Evolutionary conservation across 23 red algal species (phyloP).

Genomic region (Gracilaria caudata): DNA sequence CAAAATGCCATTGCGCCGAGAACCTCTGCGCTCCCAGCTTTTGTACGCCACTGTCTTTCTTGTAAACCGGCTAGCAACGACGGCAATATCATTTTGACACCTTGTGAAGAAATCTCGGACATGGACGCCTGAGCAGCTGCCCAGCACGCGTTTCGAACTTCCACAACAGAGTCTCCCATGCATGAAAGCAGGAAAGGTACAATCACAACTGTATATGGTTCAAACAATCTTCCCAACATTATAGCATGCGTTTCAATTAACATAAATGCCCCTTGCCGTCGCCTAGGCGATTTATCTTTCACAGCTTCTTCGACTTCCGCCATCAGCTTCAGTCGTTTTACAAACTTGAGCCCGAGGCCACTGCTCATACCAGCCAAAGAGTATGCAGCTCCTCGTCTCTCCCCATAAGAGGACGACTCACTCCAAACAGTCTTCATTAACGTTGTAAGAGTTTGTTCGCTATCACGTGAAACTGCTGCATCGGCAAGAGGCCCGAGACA

Average conservation of each 20-base stretch:
- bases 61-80: slow-evolving; percentile 74
- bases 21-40: slow-evolving; percentile 80
- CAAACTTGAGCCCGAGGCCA: slow-evolving; percentile 72
- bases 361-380: slow-evolving; percentile 78
- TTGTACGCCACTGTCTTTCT: slow-evolving; percentile 86
- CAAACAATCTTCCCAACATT: slow-evolving; percentile 69
- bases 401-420: slow-evolving; percentile 57
- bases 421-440: slow-evolving; percentile 55
- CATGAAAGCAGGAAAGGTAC: slow-evolving; percentile 84
- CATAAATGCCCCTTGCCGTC: slow-evolving; percentile 81
- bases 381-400: slow-evolving; percentile 88
- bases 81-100: slow-evolving; percentile 82
- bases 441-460: slow-evolving; percentile 31
- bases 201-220: slow-evolving; percentile 86
- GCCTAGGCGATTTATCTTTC: slow-evolving; percentile 57
- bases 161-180: slow-evolving; percentile 75
- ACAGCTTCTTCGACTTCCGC: slow-evolving; percentile 52
- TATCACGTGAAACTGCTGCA: slow-evolving; percentile 30
- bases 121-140: slow-evolving; percentile 85
- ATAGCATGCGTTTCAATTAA: slow-evolving; percentile 81
- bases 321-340: slow-evolving; percentile 64
- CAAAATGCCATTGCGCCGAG: slow-evolving; percentile 93
- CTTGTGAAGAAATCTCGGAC: slow-evolving; percentile 79
- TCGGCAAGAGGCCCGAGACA: slow-evolving; percentile 75
- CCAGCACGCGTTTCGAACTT: slow-evolving; percentile 85